Evolutionary conservation across 2,329 filamentous ascomycete species (phyloP).

Genomic region (Pseudocercospora macadamiae): DNA sequence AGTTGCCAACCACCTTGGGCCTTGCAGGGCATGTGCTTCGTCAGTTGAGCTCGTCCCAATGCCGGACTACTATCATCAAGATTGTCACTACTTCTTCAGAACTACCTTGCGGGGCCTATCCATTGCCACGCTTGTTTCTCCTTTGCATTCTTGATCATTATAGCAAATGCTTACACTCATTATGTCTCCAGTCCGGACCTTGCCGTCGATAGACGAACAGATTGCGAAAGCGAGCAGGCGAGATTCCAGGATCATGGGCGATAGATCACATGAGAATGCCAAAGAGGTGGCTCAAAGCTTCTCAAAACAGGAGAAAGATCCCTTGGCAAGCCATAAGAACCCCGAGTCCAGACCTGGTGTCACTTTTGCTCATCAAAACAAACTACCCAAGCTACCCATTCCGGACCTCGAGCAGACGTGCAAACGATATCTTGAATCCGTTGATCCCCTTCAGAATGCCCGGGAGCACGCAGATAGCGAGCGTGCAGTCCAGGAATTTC

Average conservation of each 20-base stretch:
- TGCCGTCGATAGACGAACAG: conserved; percentile 34
- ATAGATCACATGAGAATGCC: conserved; percentile 53
- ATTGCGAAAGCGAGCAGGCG: conserved; percentile 25
- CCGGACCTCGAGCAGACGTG: conserved; percentile 80
- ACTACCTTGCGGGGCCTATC: conserved; percentile 84
- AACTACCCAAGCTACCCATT: conserved; percentile 87
- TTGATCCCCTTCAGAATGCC: conserved; percentile 77
- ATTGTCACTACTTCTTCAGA: conserved; percentile 92
- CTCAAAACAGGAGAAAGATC: conserved; percentile 51
- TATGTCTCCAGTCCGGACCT: conserved; percentile 58
- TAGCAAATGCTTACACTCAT: conserved; percentile 50
- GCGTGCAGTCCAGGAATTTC: conserved; percentile 79
- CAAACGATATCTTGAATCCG: conserved; percentile 74
- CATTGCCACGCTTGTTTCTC: conserved; percentile 76
- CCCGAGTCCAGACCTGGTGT: conserved; percentile 69
- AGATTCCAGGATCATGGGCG: conserved; percentile 44
- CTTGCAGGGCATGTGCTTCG: conserved; percentile 8
- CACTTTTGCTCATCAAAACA: conserved; percentile 88
- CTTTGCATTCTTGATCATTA: conserved; percentile 64
- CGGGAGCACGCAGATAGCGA: conserved; percentile 83
- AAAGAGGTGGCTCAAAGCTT: conserved; percentile 58
- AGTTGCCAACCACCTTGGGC: background rate
- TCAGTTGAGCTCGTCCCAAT: conserved; percentile 52
- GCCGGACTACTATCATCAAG: conserved; percentile 79
- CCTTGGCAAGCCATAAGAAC: conserved; percentile 53